Evolutionary conservation across 2,329 filamentous ascomycete genomes (phyloP).

Genomic region (Cryphonectria parasitica): DNA sequence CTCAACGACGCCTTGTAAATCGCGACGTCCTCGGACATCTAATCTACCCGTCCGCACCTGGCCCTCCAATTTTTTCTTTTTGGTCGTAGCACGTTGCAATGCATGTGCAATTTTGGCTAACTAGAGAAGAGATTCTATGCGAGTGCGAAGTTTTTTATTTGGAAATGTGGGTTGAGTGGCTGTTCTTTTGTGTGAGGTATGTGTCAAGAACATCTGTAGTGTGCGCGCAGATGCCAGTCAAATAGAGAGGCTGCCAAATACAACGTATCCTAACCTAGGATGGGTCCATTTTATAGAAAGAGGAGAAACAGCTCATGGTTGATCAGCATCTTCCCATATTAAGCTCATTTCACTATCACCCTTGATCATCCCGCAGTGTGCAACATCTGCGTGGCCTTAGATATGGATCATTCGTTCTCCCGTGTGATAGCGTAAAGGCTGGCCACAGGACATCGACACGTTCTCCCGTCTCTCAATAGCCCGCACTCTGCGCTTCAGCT

Average conservation of each 20-base stretch:
- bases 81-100: neutral
- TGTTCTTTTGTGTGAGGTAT: neutral
- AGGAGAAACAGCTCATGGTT: neutral
- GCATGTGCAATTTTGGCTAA: neutral
- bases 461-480: too few species aligned
- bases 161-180: neutral
- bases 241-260: neutral
- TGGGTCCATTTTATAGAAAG: neutral
- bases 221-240: neutral
- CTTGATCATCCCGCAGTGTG: neutral
- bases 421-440: neutral
- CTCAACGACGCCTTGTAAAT: neutral
- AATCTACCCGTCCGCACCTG: neutral
- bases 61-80: neutral
- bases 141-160: neutral
- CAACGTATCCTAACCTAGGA: neutral
- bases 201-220: neutral
- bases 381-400: too few species aligned
- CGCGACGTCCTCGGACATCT: neutral
- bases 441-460: neutral
- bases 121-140: neutral
- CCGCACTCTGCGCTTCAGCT: neutral
- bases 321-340: neutral
- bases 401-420: neutral
- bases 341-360: neutral